Conservation (phyloP, 1,284 basidiomycete genomes). For the Naganishia liquefaciens region DNA sequence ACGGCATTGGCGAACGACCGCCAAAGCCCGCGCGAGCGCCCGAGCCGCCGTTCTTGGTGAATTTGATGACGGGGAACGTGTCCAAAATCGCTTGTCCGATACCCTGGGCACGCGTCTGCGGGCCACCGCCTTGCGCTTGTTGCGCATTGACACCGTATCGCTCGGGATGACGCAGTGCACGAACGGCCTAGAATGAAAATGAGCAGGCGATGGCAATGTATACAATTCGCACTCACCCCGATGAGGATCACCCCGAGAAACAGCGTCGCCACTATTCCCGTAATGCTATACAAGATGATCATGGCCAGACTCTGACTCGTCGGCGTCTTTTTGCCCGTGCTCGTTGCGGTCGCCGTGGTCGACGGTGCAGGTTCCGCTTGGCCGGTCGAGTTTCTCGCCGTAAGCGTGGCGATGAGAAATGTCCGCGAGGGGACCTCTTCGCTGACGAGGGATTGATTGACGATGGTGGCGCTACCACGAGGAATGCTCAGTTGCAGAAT, state of each 20-base stretch:
- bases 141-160: constrained; percentile 72
- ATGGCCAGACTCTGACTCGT: constrained; percentile 43
- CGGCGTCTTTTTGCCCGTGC: constrained; percentile 33
- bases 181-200: constrained; percentile 61
- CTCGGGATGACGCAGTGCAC: constrained; percentile 83
- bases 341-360: constrained; percentile 23
- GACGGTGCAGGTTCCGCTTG: constrained; percentile 40
- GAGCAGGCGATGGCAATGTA: background rate
- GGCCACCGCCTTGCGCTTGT: constrained; percentile 53
- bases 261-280: constrained; percentile 76
- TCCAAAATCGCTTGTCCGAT: constrained; percentile 86
- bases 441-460: constrained; percentile 60
- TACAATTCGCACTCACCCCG: constrained; percentile 62
- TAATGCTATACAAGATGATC: constrained; percentile 84
- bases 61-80: constrained; percentile 90
- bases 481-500: constrained; percentile 63
- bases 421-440: constrained; percentile 54
- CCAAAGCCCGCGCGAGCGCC: background rate
- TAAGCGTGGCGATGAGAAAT: constrained; percentile 68
- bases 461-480: constrained; percentile 46
- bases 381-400: constrained; percentile 65
- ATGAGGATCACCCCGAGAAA: constrained; percentile 78
- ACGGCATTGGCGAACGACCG: constrained; percentile 22
- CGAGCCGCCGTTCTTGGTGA: constrained; percentile 55
- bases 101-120: constrained; percentile 72